Percentiles rank a stretch among this genome's conserved stretches.
Evolutionary conservation across 2,329 filamentous ascomycete species (phyloP).

Genomic region (Coleophoma cylindrospora): DNA sequence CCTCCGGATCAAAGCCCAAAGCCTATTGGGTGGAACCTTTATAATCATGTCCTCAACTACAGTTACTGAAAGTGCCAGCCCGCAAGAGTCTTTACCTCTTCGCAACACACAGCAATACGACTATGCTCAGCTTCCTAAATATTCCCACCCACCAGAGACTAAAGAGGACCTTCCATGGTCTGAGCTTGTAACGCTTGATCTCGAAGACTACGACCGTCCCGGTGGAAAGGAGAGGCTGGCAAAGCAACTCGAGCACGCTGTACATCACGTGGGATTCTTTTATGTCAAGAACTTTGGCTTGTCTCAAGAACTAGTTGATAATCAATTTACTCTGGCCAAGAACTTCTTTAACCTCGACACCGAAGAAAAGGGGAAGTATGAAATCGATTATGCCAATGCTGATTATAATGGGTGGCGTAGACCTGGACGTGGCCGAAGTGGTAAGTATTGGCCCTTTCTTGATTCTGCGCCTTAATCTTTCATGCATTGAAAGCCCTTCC

Average conservation of each 20-base stretch:
- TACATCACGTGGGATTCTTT: constrained; percentile 46
- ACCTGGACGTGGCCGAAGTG: background rate
- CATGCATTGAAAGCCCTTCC: too few relatives aligned
- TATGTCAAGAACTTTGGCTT: constrained; percentile 57
- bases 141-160: constrained; percentile 26
- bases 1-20: too few relatives aligned
- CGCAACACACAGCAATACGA: too few relatives aligned
- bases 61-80: too few relatives aligned
- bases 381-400: constrained; percentile 41
- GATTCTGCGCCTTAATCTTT: background rate
- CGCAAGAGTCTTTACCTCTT: too few relatives aligned
- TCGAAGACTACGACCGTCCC: constrained; percentile 39
- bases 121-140: too few relatives aligned
- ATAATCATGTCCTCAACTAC: too few relatives aligned
- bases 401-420: constrained; percentile 49
- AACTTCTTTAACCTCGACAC: constrained; percentile 48
- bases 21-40: too few relatives aligned
- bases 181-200: constrained; percentile 46
- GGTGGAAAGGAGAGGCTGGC: constrained; percentile 43
- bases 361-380: constrained; percentile 53
- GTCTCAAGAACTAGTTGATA: constrained; percentile 49
- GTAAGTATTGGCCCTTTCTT: background rate
- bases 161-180: constrained; percentile 31
- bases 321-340: constrained; percentile 54
- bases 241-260: constrained; percentile 44